Base-by-base conservation (phyloP, 768 basidiomycete species). In the Leccinum barrowsii region DNA sequence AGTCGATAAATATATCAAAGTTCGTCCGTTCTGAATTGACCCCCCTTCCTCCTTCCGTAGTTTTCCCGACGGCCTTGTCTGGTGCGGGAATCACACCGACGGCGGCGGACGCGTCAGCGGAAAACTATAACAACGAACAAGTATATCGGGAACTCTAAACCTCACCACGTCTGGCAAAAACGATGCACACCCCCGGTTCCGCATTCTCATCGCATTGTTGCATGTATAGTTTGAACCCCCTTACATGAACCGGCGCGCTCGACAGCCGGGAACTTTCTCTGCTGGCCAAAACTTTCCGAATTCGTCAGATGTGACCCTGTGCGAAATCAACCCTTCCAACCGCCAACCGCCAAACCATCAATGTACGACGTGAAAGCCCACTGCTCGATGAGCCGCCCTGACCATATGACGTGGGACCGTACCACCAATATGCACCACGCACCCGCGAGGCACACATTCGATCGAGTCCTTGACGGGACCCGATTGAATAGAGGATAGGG, bases 1-100 rank as follows among this genome's bases (percentile, higher is more conserved):
- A 44, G 10, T 46, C 22, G 55, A 37, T 30, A 26, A 46, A 52
- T 59, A 37, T 44, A 44, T 21, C 42, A 44, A 48, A 54, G 62
- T 37, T 30, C 1, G 26, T 42, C 8, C 28, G 8, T 37, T 54
- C 50, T 40, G 5, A 52, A 44, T 17, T 6, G 24, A 32, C n/a
- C 12, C 46, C 46, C 32, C 28, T 28, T 19, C 50, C 30, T 34
- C 26, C 22, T 53, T 44, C 11, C 19, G 42, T 44, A 5, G 42
- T 21, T 44, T 44, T 6, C 11, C 42, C 42, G 42, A 44, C 19
- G 19, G 19, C 8, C 55, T 48, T 51, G 26, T 6, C 5, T 28
- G 26, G 28, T 13, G 17, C n/a, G 10, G 17, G 21, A 24, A 35
- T 21, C 56, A 49, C 19, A 19, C 42, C 42, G 42, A 24, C 34